Evolutionary conservation across 2,329 filamentous ascomycete species (phyloP), one percentile per base, ranked within the genome.

Genomic region (Botrytis fragariae): DNA sequence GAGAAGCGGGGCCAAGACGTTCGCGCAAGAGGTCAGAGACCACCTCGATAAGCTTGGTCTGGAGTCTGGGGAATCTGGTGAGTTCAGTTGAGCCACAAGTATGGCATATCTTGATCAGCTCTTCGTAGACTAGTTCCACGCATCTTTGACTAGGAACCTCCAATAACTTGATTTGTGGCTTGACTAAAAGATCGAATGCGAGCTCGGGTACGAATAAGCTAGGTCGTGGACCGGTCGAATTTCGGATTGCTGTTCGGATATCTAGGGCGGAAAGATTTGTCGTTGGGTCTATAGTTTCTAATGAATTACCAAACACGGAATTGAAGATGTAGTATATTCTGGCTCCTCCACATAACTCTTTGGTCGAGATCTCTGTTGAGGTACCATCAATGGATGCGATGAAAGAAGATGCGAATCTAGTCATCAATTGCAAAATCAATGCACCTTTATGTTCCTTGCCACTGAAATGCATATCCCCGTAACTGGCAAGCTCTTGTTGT

Each of bases 341-440:
- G 29, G 80, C 80, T 72, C 80, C 80, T 61, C 80, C 80, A 73
- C 80, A 81, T 45, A 81, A 77, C 57, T 81, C 96, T 84, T 99
- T 98, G 54, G 96, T 99, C 29, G 96, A 98, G 75, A 99, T 99
- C 81, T 99, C 95, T 22, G 95, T 97, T 8, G 95, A 98, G 12
- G 96, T 99, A 86, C 96, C 96, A 81, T 99, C 96, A 76, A 99
- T 99, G 20, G 96, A 98, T 9, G 96, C 95, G 81, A 98, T 98
- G 84, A 99, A 99, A 0, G 95, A 97, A 5, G 94, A 96, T 16
- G 96, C 96, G 80, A 99, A 99, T 59, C 96, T 93, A 20, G 96
- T 99, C 96, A 99, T 99, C 73, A 97, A 89, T 83, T 98, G 95
- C 76, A 99, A 85, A 73, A 99, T 97, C 76, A 99, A 87, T 42